phyloP scores from a whole-genome alignment of 2,329 filamentous ascomycete species.

The Anthostomella pinea region DNA sequence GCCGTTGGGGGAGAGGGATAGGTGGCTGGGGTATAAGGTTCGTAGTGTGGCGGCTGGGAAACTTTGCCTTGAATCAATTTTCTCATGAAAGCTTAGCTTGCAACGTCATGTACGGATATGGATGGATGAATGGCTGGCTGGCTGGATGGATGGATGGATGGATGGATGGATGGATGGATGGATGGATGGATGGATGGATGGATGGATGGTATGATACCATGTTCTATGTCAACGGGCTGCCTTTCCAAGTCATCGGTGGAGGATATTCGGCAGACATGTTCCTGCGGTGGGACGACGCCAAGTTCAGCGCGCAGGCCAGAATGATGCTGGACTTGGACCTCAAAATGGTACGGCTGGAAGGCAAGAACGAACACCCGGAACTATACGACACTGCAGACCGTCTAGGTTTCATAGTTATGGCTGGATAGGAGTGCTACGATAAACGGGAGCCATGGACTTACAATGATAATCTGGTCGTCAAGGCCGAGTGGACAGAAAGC shows the following conservation, averaged over 20 bases:
- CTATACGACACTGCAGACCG: slow-evolving; percentile 58
- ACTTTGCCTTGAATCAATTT: too few species aligned
- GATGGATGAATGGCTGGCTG: too few species aligned
- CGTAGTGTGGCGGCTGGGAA: too few species aligned
- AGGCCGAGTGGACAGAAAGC: slow-evolving; percentile 44
- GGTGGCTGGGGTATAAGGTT: too few species aligned
- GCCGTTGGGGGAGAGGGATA: too few species aligned
- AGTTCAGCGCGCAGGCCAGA: slow-evolving; percentile 47
- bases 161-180: too few species aligned
- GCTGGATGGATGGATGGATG: too few species aligned
- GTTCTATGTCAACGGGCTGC: slow-evolving; percentile 54
- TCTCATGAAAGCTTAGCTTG: too few species aligned
- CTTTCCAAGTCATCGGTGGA: slow-evolving; percentile 59
- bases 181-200: too few species aligned
- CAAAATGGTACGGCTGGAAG: slow-evolving; percentile 62
- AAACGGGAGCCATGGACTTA: slow-evolving; percentile 66
- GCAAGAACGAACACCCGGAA: slow-evolving; percentile 61
- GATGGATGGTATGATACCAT: too few species aligned
- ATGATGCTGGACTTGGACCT: slow-evolving; percentile 59
- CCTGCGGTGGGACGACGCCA: slow-evolving; percentile 50
- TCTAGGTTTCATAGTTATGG: slow-evolving; percentile 59
- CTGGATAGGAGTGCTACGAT: slow-evolving; percentile 66
- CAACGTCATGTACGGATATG: too few species aligned
- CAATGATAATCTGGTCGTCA: slow-evolving; percentile 48
- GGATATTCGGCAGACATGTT: slow-evolving; percentile 63